Evolutionary conservation across 2,329 filamentous ascomycete species (phyloP), one percentile per base, ranked within the genome.

Genomic region (Ceratocystis harringtonii): DNA sequence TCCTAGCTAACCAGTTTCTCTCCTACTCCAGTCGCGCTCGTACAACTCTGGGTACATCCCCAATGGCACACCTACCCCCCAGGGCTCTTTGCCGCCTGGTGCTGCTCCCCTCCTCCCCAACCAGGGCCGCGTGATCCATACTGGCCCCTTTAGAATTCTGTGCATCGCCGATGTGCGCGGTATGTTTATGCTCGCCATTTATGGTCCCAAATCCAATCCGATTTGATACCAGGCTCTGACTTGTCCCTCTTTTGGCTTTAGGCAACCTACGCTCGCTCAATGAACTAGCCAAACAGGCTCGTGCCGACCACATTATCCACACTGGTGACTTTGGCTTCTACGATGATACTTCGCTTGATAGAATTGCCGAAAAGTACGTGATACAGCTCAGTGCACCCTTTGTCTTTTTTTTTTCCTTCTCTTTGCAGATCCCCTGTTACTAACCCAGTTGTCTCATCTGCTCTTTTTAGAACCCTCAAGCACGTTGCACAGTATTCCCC

Each of bases 291-390:
- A 95, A 90, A 77, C 89, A 94, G 74, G 92, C 94, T 69, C 89
- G 89, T 74, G 94, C 94, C 72, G 91, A 96, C 78, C 91, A 96
- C 78, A 96, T 99, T 76, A 91, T 99, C 73, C 94, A 99, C 77
- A 99, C 94, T 22, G 94, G 94, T 76, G 94, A 99, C 76, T 99
- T 99, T 75, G 94, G 94, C 69, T 99, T 99, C 79, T 99, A 99
- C 79, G 94, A 99, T 76, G 89, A 95, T 72, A 90, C 87, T 65
- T 99, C 94, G 44, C 80, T 99, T 70, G 92, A 97, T 73, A 88
- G 94, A 73, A 97, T 99, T 78, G 94, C 94, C 50, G 94, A 99
- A 77, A 99, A 99, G 90, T 95, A 78, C 79, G 86, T 68, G n/a
- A n/a, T 17, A 58, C 28, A 3, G 7, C 48, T 22, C n/a, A 19